phyloP scores from a whole-genome alignment of 1,284 basidiomycete species.

The Microbotryum scabiosae region DNA sequence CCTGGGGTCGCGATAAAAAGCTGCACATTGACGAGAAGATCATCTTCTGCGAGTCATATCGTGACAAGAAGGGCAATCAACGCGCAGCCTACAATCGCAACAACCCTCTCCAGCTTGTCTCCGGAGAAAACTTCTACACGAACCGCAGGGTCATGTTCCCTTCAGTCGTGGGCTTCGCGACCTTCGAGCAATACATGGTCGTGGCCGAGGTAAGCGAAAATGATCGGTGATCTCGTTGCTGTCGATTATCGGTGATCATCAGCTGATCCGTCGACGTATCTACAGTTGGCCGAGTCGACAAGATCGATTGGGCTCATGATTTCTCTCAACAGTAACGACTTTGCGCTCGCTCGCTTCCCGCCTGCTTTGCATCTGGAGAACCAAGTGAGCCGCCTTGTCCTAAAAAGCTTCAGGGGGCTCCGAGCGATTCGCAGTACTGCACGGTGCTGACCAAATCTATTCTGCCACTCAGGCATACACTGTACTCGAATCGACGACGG shows the following conservation, averaged over 20 bases:
- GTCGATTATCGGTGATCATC: conserved; percentile 5
- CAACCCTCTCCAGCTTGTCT: conserved; percentile 70
- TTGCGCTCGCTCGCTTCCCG: conserved; percentile 81
- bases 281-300: conserved; percentile 53
- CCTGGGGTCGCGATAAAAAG: conserved; percentile 76
- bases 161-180: conserved; percentile 84
- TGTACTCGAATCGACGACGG: conserved; percentile 85
- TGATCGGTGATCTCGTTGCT: not conserved
- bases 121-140: conserved; percentile 65
- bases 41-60: conserved; percentile 86
- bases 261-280: not conserved
- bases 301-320: conserved; percentile 73
- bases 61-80: conserved; percentile 74
- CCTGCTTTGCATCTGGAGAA: conserved; percentile 79
- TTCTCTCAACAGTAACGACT: conserved; percentile 77
- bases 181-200: conserved; percentile 90
- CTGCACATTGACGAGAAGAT: conserved; percentile 71
- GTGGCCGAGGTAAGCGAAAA: conserved; percentile 68
- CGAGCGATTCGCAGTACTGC: not conserved
- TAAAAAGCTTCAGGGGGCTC: not conserved
- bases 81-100: conserved; percentile 46
- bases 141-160: conserved; percentile 71
- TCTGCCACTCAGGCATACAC: conserved; percentile 64
- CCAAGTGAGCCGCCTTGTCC: conserved; percentile 42
- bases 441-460: not conserved